These are phyloP conservation scores for Leishmania aethiopica DNA, from an alignment of 208 protist genomes.

Conservation along the genomic window DNA sequence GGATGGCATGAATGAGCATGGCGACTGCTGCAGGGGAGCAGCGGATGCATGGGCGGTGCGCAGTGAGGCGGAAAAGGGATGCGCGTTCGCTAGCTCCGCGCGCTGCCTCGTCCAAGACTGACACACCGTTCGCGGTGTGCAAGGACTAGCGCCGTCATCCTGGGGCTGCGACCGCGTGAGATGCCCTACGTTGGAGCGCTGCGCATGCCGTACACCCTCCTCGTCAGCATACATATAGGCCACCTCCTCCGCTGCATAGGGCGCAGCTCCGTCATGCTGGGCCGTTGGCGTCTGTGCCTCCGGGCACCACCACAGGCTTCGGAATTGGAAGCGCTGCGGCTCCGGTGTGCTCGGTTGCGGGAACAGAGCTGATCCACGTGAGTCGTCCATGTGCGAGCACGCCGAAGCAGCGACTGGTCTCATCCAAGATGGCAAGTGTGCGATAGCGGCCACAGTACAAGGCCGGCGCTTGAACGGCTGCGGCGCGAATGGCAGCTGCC, in stretches of 20 bases:
- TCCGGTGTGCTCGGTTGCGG: constrained; percentile 20
- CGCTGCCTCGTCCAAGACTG: not conserved
- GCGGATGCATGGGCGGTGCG: not conserved
- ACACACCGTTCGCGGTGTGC: constrained; percentile 14
- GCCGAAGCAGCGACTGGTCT: not conserved
- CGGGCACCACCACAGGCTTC: not conserved
- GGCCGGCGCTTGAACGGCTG: not conserved
- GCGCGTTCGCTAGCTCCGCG: not conserved
- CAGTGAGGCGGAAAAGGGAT: not conserved
- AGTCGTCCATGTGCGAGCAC: not conserved
- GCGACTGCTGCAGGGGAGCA: not conserved
- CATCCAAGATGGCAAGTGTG: not conserved
- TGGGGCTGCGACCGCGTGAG: not conserved
- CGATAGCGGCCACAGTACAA: not conserved
- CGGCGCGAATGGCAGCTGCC: not conserved
- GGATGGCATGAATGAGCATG: constrained; percentile 10
- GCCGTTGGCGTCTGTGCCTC: not conserved
- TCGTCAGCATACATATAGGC: constrained; percentile 2
- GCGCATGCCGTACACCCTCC: not conserved
- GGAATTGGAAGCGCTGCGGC: constrained; percentile 21
- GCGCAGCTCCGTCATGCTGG: not conserved
- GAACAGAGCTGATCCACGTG: not conserved
- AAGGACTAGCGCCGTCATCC: not conserved
- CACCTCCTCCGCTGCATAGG: not conserved
- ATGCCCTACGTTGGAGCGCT: not conserved